phyloP scores from a whole-genome alignment of 1,139 yeast genomes.

The Geotrichum klebahnii region DNA sequence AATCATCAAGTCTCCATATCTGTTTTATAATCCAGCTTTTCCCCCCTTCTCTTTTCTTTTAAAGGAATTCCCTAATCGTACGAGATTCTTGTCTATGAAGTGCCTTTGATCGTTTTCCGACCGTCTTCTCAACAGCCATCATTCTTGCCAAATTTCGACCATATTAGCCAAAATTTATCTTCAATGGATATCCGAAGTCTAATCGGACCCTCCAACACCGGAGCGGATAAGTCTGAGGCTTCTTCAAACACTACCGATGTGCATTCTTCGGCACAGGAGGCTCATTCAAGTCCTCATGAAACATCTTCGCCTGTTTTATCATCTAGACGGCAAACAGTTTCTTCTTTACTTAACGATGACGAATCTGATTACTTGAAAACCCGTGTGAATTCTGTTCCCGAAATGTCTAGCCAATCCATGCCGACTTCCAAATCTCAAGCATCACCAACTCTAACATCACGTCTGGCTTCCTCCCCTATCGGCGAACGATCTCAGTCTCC shows the following conservation, averaged over 20 bases:
- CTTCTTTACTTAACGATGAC: conserved; percentile 33
- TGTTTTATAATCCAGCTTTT: too few relatives aligned
- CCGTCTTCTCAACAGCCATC: not conserved
- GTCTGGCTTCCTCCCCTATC: not conserved
- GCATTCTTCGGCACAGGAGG: conserved; percentile 4
- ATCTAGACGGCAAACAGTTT: conserved; percentile 32
- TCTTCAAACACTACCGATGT: not conserved
- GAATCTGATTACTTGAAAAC: conserved; percentile 13
- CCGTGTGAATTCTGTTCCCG: not conserved
- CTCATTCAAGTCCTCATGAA: not conserved
- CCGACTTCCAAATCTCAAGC: not conserved
- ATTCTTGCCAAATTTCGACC: not conserved
- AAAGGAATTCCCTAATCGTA: too few relatives aligned
- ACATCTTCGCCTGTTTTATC: conserved; percentile 12
- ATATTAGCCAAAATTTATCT: too few relatives aligned
- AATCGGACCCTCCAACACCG: conserved; percentile 10
- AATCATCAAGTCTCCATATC: too few relatives aligned
- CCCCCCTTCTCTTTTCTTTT: too few relatives aligned
- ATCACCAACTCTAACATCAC: conserved; percentile 2
- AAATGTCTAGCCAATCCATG: not conserved
- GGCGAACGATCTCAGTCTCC: conserved; percentile 9
- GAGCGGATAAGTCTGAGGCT: conserved; percentile 8
- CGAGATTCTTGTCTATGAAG: too few relatives aligned
- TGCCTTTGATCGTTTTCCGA: too few relatives aligned
- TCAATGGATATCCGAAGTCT: conserved; percentile 14